phyloP scores from a whole-genome alignment of 768 basidiomycete genomes.

The Gyrodon lividus region DNA sequence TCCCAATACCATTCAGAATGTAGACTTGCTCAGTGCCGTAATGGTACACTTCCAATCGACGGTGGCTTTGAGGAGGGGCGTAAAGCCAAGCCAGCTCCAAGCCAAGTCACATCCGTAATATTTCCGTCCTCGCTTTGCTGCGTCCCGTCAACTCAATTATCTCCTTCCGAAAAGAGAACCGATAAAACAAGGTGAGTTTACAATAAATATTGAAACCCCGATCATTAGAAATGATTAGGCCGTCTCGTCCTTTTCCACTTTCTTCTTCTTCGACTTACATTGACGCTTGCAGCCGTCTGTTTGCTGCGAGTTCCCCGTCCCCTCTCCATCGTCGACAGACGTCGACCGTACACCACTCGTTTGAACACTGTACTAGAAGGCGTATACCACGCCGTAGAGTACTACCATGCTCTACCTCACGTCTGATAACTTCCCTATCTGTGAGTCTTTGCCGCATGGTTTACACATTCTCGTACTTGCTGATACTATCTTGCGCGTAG shows the following conservation, averaged over 20 bases:
- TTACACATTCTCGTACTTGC: not conserved
- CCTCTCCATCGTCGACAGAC: constrained; percentile 9
- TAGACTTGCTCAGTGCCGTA: too few relatives aligned
- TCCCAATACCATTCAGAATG: too few relatives aligned
- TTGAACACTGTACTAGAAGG: constrained; percentile 2
- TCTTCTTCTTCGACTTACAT: not conserved
- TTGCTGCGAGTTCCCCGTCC: not conserved
- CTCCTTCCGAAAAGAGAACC: not conserved
- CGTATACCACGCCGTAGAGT: not conserved
- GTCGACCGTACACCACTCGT: constrained; percentile 13
- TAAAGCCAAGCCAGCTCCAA: too few relatives aligned
- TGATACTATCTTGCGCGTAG: constrained; percentile 38
- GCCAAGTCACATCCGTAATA: too few relatives aligned
- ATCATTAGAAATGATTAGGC: not conserved
- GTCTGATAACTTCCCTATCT: constrained; percentile 87
- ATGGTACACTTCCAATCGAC: too few relatives aligned
- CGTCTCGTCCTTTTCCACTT: not conserved
- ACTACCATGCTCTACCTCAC: constrained; percentile 80
- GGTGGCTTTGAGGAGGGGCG: too few relatives aligned
- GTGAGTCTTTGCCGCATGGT: constrained; percentile 47
- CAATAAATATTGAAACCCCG: constrained; percentile 10
- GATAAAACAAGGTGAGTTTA: too few relatives aligned
- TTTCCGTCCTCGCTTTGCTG: not conserved
- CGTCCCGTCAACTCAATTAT: constrained; percentile 3
- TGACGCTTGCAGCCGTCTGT: not conserved